Evolutionary conservation across 2,329 filamentous ascomycete species (phyloP).

Genomic region (Aspergillus versicolor): DNA sequence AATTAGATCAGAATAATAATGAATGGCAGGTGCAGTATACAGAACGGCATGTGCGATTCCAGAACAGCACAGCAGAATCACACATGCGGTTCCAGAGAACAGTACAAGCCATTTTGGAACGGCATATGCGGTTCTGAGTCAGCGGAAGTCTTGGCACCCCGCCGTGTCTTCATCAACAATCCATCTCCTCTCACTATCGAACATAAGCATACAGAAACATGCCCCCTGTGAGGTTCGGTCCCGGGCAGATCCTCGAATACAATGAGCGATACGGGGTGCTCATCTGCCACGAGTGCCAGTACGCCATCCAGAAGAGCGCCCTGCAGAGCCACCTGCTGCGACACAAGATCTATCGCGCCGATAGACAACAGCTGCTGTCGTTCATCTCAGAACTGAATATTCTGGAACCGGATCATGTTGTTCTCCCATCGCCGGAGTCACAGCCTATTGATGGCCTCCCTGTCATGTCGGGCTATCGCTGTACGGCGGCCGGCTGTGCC

Average conservation of each 20-base stretch:
- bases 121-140: not conserved
- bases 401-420: conserved; percentile 1
- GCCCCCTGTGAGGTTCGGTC: not conserved
- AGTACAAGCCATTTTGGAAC: not conserved
- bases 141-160: not conserved
- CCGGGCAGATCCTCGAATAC: conserved; percentile 3
- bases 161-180: not conserved
- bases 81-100: not conserved
- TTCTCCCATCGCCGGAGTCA: not conserved
- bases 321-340: conserved; percentile 12
- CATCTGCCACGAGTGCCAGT: conserved; percentile 11
- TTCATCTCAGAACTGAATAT: not conserved
- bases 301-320: conserved; percentile 12
- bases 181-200: not conserved
- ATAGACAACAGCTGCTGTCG: not conserved
- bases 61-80: not conserved
- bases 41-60: too few species aligned
- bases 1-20: not conserved
- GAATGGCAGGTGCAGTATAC: too few species aligned
- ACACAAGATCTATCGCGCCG: conserved; percentile 11
- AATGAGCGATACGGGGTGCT: conserved; percentile 2
- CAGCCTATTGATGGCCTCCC: conserved; percentile 2
- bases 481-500: not conserved
- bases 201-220: too few species aligned
- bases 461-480: conserved; percentile 5